phyloP scores from a whole-genome alignment of 345 rosid genomes.

The Brassica juncea region DNA sequence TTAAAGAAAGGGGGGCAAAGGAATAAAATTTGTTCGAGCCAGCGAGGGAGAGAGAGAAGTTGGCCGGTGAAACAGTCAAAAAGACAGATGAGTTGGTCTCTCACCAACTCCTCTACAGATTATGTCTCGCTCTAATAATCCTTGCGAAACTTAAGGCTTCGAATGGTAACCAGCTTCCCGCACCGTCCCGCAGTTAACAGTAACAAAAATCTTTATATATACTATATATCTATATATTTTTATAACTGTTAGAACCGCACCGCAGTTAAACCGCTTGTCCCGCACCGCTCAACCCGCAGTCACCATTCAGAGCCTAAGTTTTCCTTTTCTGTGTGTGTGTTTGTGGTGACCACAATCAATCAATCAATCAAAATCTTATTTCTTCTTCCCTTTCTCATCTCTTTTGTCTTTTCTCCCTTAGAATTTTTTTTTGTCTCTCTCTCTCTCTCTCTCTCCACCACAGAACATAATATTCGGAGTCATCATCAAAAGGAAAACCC shows the following conservation, averaged over 20 bases:
- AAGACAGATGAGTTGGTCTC: constrained; percentile 33
- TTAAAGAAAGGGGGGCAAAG: neutral
- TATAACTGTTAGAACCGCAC: too few species aligned
- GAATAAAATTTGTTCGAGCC: neutral
- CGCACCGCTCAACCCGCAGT: too few species aligned
- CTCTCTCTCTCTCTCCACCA: constrained; percentile 21
- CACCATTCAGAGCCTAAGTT: too few species aligned
- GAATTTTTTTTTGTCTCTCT: neutral
- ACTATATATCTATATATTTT: too few species aligned
- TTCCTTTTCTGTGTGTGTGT: neutral
- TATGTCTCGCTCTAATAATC: neutral
- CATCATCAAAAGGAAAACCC: neutral
- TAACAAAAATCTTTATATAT: too few species aligned
- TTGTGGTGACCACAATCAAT: constrained; percentile 3
- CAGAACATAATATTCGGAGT: neutral
- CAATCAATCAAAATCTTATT: neutral
- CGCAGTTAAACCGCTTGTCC: too few species aligned
- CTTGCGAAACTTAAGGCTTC: neutral
- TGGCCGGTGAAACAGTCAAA: constrained; percentile 33
- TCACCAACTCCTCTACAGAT: constrained; percentile 10
- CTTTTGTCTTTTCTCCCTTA: constrained; percentile 2
- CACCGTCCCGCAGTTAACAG: too few species aligned
- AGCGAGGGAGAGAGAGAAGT: constrained; percentile 8
- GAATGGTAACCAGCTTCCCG: too few species aligned
- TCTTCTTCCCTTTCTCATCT: neutral